Conservation (phyloP, 2,329 filamentous ascomycete genomes). For the Incumbomyces lentus region DNA sequence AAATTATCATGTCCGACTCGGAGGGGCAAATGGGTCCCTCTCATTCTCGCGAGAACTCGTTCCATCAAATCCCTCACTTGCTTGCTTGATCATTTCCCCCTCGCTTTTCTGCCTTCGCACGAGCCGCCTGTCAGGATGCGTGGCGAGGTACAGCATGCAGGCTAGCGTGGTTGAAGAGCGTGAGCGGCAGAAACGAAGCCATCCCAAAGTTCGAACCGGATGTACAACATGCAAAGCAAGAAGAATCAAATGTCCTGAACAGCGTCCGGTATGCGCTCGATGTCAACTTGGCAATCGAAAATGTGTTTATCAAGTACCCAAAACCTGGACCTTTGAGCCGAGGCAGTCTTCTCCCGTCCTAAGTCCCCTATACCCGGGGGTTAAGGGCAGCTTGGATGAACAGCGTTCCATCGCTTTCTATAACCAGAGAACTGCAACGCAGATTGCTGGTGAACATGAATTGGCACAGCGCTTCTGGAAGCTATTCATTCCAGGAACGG, state of each 20-base stretch:
- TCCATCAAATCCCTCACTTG: no score
- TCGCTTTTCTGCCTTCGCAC: no score
- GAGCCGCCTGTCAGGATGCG: no score
- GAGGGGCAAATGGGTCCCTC: no score
- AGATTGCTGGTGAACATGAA: conserved; percentile 1
- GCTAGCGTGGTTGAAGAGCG: conserved; percentile 1
- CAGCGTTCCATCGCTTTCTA: conserved; percentile 2
- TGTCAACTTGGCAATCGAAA: conserved; percentile 5
- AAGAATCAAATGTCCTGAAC: conserved; percentile 18
- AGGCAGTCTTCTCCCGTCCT: neutral
- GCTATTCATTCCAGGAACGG: neutral
- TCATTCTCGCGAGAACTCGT: no score
- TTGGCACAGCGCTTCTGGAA: neutral
- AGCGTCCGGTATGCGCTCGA: conserved; percentile 13
- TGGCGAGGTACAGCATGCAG: no score
- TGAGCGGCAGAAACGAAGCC: conserved; percentile 14
- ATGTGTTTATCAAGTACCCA: conserved; percentile 4
- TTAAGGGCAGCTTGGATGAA: neutral
- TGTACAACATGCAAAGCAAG: conserved; percentile 18
- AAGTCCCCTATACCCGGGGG: neutral
- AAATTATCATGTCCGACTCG: no score
- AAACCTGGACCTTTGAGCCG: conserved; percentile 2
- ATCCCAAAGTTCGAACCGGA: conserved; percentile 17
- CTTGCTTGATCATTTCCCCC: no score
- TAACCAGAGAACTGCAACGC: neutral